Conservation (phyloP, 2,329 filamentous ascomycete genomes). For the Lachnellula willkommii region DNA sequence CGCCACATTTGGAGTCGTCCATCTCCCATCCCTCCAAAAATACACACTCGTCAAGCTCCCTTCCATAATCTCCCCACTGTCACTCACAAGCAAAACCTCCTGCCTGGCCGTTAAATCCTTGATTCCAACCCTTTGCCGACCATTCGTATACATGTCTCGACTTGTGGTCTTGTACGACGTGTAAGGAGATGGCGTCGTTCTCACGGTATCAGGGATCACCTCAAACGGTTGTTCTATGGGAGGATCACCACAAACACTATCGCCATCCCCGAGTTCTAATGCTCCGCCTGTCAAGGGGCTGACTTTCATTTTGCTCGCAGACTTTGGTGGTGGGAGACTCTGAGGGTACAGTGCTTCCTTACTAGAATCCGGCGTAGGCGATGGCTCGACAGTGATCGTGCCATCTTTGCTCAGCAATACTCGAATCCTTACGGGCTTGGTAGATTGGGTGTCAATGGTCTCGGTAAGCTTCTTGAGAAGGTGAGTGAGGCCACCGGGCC, state of each 20-base stretch:
- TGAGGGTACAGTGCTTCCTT: slow-evolving; percentile 53
- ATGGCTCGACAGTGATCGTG: slow-evolving; percentile 39
- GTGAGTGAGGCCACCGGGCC: slow-evolving; percentile 40
- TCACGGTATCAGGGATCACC: slow-evolving; percentile 47
- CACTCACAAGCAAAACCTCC: slow-evolving; percentile 73
- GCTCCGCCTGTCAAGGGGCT: slow-evolving; percentile 28
- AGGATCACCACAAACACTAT: slow-evolving; percentile 24
- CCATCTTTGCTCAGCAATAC: slow-evolving; percentile 50
- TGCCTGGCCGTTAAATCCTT: slow-evolving; percentile 40
- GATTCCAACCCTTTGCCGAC: slow-evolving; percentile 58
- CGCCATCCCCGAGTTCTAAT: slow-evolving; percentile 20
- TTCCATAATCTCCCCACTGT: slow-evolving; percentile 68
- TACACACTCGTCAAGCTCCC: slow-evolving; percentile 79
- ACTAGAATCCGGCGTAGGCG: slow-evolving; percentile 35
- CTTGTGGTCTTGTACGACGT: slow-evolving; percentile 83
- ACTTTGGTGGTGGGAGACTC: slow-evolving; percentile 44
- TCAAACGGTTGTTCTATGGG: slow-evolving; percentile 34
- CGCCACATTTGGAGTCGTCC: slow-evolving; percentile 75
- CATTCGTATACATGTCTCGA: slow-evolving; percentile 65
- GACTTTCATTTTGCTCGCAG: slow-evolving; percentile 17
- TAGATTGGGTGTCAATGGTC: slow-evolving; percentile 25
- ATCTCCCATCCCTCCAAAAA: slow-evolving; percentile 65
- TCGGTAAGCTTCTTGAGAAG: slow-evolving; percentile 38
- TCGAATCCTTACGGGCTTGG: slow-evolving; percentile 45
- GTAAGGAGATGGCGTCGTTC: slow-evolving; percentile 53